phyloP scores from a whole-genome alignment of 2,329 filamentous ascomycete species.

The Nothophoma quercina region DNA sequence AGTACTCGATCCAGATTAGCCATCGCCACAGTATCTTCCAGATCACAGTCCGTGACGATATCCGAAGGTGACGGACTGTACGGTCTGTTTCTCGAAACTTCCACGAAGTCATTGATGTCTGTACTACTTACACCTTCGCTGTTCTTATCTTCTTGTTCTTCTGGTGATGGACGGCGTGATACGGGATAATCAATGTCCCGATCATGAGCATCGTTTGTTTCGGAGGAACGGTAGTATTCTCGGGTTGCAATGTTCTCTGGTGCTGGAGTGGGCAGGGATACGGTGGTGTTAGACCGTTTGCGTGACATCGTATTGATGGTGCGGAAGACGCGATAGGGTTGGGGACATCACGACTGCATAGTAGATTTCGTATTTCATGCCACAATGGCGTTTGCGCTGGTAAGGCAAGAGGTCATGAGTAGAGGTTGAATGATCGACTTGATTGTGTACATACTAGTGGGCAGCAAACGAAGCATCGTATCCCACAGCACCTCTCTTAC shows the following conservation, averaged over 20 bases:
- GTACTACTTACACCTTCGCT: neutral
- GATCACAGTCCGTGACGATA: neutral
- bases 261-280: constrained; percentile 8
- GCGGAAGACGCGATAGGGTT: no score
- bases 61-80: constrained; percentile 9
- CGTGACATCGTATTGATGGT: no score
- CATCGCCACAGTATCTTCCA: neutral
- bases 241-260: constrained; percentile 5
- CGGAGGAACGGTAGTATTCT: constrained; percentile 4
- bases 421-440: no score
- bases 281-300: no score
- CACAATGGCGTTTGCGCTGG: no score
- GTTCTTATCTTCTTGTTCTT: neutral
- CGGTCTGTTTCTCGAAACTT: neutral
- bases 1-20: neutral
- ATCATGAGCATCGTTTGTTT: neutral
- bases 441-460: no score
- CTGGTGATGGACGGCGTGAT: no score
- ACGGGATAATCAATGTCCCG: neutral
- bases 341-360: no score
- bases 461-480: no score
- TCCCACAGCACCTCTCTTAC: no score
- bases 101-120: neutral
- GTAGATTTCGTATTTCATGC: no score
- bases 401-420: no score